Conservation (phyloP, 495 filamentous ascomycete genomes). For the Aspergillus sparsus region DNA sequence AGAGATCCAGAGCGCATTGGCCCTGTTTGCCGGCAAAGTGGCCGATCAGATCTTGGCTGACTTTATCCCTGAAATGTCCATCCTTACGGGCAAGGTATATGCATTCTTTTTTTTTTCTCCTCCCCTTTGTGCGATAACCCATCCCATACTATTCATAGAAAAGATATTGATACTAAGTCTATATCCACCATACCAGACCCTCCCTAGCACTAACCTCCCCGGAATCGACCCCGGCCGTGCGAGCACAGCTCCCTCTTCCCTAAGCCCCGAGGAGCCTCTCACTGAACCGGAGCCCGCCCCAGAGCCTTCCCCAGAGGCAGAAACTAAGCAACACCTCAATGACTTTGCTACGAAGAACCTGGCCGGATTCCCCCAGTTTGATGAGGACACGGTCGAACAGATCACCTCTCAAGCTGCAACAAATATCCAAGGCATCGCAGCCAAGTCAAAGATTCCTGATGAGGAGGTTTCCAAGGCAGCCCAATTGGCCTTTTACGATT, state of each 20-base stretch:
- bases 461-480: slow-evolving; percentile 8
- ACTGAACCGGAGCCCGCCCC: neutral
- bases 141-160: neutral
- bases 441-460: neutral
- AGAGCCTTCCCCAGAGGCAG: neutral
- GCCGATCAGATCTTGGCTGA: slow-evolving; percentile 4
- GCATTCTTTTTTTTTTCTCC: too few relatives aligned
- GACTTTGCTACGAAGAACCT: slow-evolving; percentile 5
- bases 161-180: neutral
- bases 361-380: slow-evolving; percentile 2
- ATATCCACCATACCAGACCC: neutral
- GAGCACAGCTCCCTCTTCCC: neutral
- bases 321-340: slow-evolving; percentile 4
- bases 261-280: neutral
- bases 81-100: neutral
- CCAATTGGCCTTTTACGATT: slow-evolving; percentile 6
- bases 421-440: slow-evolving; percentile 2
- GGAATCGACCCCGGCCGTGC: slow-evolving; percentile 4
- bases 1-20: slow-evolving; percentile 3
- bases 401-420: slow-evolving; percentile 2
- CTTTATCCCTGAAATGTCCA: slow-evolving; percentile 1
- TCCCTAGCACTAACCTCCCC: neutral
- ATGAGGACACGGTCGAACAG: neutral
- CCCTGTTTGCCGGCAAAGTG: slow-evolving; percentile 2
- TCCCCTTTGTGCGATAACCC: neutral